phyloP scores from a whole-genome alignment of 2,329 filamentous ascomycete species.

The Chlorencoelia australis region DNA sequence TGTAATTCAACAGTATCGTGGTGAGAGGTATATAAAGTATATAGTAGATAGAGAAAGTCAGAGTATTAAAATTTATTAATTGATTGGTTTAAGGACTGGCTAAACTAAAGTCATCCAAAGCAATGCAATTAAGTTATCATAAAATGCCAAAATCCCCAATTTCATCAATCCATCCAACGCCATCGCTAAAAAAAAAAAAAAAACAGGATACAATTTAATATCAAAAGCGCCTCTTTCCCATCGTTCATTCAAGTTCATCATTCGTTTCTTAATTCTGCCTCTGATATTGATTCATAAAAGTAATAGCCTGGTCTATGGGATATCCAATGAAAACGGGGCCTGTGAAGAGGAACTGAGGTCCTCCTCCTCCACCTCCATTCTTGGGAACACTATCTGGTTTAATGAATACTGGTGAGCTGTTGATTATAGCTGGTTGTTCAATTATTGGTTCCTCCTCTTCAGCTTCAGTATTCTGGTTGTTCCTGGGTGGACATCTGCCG shows the following conservation, averaged over 20 bases:
- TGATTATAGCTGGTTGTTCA: conserved; percentile 20
- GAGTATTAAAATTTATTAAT: too few relatives aligned
- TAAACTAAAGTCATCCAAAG: too few relatives aligned
- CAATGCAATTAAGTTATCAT: too few relatives aligned
- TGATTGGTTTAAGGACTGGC: too few relatives aligned
- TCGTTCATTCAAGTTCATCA: too few relatives aligned
- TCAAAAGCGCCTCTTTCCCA: too few relatives aligned
- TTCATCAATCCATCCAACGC: too few relatives aligned
- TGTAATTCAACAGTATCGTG: too few relatives aligned
- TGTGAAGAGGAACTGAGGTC: conserved; percentile 74
- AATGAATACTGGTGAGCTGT: conserved; percentile 41
- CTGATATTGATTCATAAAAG: conserved; percentile 49
- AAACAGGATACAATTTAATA: too few relatives aligned
- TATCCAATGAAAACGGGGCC: conserved; percentile 94
- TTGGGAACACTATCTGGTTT: conserved; percentile 30
- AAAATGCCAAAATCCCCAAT: too few relatives aligned
- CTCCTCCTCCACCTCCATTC: conserved; percentile 3
- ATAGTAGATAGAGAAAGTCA: too few relatives aligned
- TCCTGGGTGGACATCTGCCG: conserved; percentile 49
- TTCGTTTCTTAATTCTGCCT: conserved; percentile 12
- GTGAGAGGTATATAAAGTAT: too few relatives aligned
- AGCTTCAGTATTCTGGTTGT: conserved; percentile 26
- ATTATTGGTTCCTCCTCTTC: conserved; percentile 5
- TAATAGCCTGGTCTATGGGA: conserved; percentile 69
- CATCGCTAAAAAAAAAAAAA: conserved; percentile 11